phyloP scores from a whole-genome alignment of 2,329 filamentous ascomycete species.

The Diplodia sapinea region DNA sequence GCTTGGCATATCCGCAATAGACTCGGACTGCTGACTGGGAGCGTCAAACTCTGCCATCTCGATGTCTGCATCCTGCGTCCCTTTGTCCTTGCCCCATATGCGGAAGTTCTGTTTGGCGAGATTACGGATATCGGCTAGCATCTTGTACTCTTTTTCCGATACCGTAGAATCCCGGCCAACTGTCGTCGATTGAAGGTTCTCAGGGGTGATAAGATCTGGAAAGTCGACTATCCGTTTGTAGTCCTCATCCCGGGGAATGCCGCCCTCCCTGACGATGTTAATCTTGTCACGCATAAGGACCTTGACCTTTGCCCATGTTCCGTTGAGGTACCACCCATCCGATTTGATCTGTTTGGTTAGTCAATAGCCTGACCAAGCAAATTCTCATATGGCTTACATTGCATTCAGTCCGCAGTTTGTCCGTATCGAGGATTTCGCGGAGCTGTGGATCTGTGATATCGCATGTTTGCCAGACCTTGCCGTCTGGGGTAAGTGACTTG shows the following conservation, averaged over 20 bases:
- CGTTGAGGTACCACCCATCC: slow-evolving; percentile 85
- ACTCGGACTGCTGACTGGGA: slow-evolving; percentile 2
- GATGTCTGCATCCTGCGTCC: neutral
- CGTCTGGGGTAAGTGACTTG: slow-evolving; percentile 73
- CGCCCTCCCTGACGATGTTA: slow-evolving; percentile 58
- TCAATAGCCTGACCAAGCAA: slow-evolving; percentile 51
- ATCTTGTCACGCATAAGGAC: slow-evolving; percentile 89
- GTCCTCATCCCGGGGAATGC: slow-evolving; percentile 42
- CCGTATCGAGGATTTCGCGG: slow-evolving; percentile 66
- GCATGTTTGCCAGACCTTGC: slow-evolving; percentile 92
- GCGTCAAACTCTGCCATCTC: slow-evolving; percentile 2
- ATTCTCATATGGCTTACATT: slow-evolving; percentile 55
- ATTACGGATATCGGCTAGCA: slow-evolving; percentile 27
- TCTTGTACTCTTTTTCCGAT: slow-evolving; percentile 17
- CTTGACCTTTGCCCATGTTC: slow-evolving; percentile 81
- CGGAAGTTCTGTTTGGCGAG: slow-evolving; percentile 28
- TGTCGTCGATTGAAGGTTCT: slow-evolving; percentile 30
- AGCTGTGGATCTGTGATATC: slow-evolving; percentile 86
- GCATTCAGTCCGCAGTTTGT: slow-evolving; percentile 55
- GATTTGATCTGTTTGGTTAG: slow-evolving; percentile 37
- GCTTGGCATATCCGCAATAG: slow-evolving; percentile 39
- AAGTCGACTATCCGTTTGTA: slow-evolving; percentile 47
- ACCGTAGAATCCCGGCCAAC: slow-evolving; percentile 33
- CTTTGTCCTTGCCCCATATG: neutral
- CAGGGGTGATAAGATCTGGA: slow-evolving; percentile 45